Conservation (phyloP, 148 eudicot species). For the Beta vulgaris region DNA sequence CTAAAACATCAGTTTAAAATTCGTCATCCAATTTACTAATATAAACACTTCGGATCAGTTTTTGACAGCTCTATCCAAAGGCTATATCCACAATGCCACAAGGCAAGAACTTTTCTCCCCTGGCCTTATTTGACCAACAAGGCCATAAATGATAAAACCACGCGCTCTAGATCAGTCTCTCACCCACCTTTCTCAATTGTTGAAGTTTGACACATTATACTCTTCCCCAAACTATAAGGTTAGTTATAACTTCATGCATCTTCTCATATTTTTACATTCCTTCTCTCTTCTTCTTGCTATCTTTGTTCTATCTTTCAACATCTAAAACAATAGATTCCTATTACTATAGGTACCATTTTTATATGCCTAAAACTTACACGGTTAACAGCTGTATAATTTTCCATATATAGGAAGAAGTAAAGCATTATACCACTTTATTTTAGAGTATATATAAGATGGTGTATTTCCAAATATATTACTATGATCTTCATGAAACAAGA, state of each 20-base stretch:
- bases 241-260: conserved; percentile 7
- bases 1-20: no score
- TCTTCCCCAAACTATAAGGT: not conserved
- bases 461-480: not conserved
- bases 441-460: conserved; percentile 16
- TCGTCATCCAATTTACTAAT: not conserved
- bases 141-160: no score
- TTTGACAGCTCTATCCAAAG: no score
- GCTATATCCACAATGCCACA: no score
- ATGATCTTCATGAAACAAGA: not conserved
- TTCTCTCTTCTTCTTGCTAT: no score
- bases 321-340: not conserved
- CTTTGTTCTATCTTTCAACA: no score
- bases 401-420: conserved; percentile 3
- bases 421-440: conserved; percentile 4
- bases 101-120: not conserved
- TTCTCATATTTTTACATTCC: not conserved
- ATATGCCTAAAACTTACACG: not conserved
- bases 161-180: not conserved
- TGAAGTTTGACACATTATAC: conserved; percentile 13
- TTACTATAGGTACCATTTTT: not conserved
- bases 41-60: no score
- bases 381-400: not conserved
- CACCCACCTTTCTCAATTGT: not conserved
- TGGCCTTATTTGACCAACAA: not conserved